These are phyloP conservation scores for Limonium bicolor DNA, from an alignment of 148 eudicot genomes.

Conservation along the genomic window DNA sequence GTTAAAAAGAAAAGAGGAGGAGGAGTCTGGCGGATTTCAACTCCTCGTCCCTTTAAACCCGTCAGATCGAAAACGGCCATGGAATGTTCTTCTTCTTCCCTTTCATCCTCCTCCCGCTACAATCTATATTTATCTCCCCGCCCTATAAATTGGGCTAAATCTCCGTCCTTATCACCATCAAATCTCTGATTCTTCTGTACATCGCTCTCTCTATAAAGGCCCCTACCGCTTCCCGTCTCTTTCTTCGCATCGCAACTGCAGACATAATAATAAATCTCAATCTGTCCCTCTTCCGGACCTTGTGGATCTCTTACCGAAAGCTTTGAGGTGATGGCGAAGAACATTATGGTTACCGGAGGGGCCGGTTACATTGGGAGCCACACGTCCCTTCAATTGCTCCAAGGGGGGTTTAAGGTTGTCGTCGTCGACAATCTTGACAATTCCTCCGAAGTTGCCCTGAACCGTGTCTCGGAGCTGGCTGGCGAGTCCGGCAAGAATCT, in stretches of 20 bases:
- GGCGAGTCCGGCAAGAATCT: slow-evolving; percentile 42
- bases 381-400: slow-evolving; percentile 62
- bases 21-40: background rate
- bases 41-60: slow-evolving; percentile 2
- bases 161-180: too few species aligned
- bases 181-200: too few species aligned
- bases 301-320: background rate
- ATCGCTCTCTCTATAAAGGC: too few species aligned
- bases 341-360: slow-evolving; percentile 79
- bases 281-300: background rate
- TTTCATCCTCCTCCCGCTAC: too few species aligned
- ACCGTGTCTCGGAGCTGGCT: slow-evolving; percentile 71
- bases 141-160: too few species aligned
- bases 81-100: too few species aligned
- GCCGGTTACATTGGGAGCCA: slow-evolving; percentile 98
- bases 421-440: slow-evolving; percentile 85
- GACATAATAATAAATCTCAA: background rate
- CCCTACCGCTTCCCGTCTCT: background rate
- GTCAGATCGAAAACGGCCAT: too few species aligned
- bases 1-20: too few species aligned
- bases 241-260: background rate
- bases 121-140: too few species aligned
- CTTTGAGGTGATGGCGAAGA: slow-evolving; percentile 19
- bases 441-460: slow-evolving; percentile 48
- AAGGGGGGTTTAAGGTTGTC: slow-evolving; percentile 57